phyloP scores from a whole-genome alignment of 306 rosid species.

The Vigna reflexopilosa region DNA sequence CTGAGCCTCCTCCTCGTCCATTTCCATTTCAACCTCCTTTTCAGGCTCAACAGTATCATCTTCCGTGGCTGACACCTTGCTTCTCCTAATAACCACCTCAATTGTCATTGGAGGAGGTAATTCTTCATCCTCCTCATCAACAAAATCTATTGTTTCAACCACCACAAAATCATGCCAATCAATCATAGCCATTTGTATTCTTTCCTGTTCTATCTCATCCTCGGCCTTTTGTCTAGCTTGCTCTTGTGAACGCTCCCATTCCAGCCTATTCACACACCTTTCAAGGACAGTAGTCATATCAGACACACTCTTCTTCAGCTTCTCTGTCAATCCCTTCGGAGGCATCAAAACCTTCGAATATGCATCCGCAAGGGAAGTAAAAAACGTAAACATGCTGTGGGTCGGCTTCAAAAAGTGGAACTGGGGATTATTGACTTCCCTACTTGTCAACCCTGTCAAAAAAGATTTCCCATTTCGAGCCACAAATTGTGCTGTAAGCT shows the following conservation, averaged over 20 bases:
- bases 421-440: conserved; percentile 88
- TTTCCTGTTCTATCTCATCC: conserved; percentile 95
- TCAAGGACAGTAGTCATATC: conserved; percentile 95
- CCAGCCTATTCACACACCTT: conserved; percentile 86
- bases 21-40: conserved; percentile 96
- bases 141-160: conserved; percentile 93
- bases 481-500: conserved; percentile 95
- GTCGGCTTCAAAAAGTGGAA: conserved; percentile 96
- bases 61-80: conserved; percentile 72
- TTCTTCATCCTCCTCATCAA: conserved; percentile 94
- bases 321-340: conserved; percentile 80
- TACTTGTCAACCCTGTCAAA: conserved; percentile 88
- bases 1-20: conserved; percentile 96
- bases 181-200: conserved; percentile 94
- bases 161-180: conserved; percentile 99
- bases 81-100: conserved; percentile 96
- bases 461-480: conserved; percentile 96
- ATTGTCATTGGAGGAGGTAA: conserved; percentile 93
- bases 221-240: conserved; percentile 96
- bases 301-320: conserved; percentile 75
- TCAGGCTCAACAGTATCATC: conserved; percentile 83
- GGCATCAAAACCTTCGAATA: conserved; percentile 97
- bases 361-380: conserved; percentile 93
- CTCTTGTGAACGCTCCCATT: conserved; percentile 96
- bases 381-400: conserved; percentile 95